phyloP scores from a whole-genome alignment of 2,329 filamentous ascomycete species.

The Hyphodiscus sp. region DNA sequence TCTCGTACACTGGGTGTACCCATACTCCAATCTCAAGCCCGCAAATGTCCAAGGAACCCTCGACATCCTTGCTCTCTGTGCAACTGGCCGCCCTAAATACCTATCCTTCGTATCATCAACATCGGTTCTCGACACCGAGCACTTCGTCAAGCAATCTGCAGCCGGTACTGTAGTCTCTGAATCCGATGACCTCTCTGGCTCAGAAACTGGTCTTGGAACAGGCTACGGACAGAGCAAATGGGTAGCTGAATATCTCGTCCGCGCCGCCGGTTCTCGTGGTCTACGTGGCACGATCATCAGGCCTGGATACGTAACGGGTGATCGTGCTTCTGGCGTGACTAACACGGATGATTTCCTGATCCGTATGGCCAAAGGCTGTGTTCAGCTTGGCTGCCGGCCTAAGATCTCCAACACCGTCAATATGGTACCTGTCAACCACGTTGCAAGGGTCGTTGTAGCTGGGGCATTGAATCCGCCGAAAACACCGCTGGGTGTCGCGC shows the following conservation, averaged over 20 bases:
- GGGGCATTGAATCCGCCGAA: conserved; percentile 35
- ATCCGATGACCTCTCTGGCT: conserved; percentile 71
- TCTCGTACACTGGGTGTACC: conserved; percentile 72
- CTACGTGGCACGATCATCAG: conserved; percentile 70
- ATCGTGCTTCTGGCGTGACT: conserved; percentile 60
- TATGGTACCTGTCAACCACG: conserved; percentile 79
- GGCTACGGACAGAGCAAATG: conserved; percentile 93
- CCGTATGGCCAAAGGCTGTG: conserved; percentile 77
- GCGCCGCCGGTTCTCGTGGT: conserved; percentile 72
- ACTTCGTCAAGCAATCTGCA: conserved; percentile 71
- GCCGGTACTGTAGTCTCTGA: conserved; percentile 63
- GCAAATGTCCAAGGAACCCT: conserved; percentile 80
- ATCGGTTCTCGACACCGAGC: conserved; percentile 70
- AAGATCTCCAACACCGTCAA: conserved; percentile 84
- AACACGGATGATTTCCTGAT: conserved; percentile 89
- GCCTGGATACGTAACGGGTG: conserved; percentile 79
- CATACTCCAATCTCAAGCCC: conserved; percentile 63
- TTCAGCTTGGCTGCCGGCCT: conserved; percentile 69
- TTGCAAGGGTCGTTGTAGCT: conserved; percentile 73
- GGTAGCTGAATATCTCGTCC: conserved; percentile 62
- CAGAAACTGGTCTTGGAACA: conserved; percentile 68
- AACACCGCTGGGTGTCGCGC: conserved; percentile 49
- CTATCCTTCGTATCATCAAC: conserved; percentile 82
- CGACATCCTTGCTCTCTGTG: conserved; percentile 68
- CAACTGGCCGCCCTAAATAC: conserved; percentile 68